Base-by-base conservation (phyloP, 495 filamentous ascomycete genomes). In the Astrothelium macrocarpum region DNA sequence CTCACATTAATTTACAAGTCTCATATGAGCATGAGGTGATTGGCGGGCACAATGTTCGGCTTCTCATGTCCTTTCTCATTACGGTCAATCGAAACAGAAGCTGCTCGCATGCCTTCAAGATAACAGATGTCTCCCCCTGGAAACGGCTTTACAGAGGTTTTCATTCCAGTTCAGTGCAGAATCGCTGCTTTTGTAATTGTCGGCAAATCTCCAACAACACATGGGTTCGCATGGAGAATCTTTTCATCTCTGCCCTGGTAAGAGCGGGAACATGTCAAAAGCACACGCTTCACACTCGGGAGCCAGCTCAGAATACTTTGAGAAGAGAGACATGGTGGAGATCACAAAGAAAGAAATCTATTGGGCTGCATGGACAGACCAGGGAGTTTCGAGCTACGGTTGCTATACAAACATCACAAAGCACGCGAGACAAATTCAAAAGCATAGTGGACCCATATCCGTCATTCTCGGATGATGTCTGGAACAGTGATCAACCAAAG, bases 181-280 rank as follows among this genome's bases (percentile, higher is more conserved):
- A 9, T 11, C 9, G 5, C 5, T n/a, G 25, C 25, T 11, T 7
- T 2, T 11, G 16, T 29, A 2, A 16, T 20, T 1, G 45, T 49
- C 11, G 45, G 23, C 45, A 12, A 49, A 16, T 5, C 45, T 18
- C 23, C 45, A 20, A 49, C 11, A 49, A 49, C 18, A 49, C 10
- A 18, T n/a, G 14, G 18, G 45, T 18, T 12, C 25, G 49, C 49
- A 76, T 82, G 71, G 82, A 85, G 66, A 74, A 69, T 60, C 72
- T 82, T 65, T 90, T 91, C 72, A 81, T 90, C 64, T 74, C 78
- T 66, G 85, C 85, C 49, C 74, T 90, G 62, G 84, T 85, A 62
- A 75, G 80, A 65, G 88, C 86, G 58, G 79, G 85, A 56, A 78
- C 81, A 61, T 90, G 87, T 68, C 75, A 75, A 65, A 76, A 81